Percentiles rank a stretch among this genome's conserved stretches.
Conservation (phyloP, 140 eudicot genomes). For the Oenanthe javanica region DNA sequence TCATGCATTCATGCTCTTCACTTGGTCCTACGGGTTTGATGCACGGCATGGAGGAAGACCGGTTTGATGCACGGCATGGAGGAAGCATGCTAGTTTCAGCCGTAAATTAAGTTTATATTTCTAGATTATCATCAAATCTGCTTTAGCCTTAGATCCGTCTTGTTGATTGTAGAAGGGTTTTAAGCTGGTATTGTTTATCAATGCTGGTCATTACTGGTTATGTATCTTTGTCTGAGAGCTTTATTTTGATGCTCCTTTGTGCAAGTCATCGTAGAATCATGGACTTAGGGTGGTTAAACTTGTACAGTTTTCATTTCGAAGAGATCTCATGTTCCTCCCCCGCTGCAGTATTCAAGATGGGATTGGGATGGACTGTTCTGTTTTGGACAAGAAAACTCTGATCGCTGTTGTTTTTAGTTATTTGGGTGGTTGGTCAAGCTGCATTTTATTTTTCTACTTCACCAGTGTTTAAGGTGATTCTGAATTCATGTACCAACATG, state of each 20-base stretch:
- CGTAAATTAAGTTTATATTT: neutral
- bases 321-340: constrained; percentile 26
- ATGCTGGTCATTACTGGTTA: neutral
- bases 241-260: constrained; percentile 48
- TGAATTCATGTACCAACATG: neutral
- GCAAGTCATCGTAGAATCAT: constrained; percentile 28
- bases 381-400: neutral
- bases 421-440: neutral
- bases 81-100: neutral
- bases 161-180: neutral
- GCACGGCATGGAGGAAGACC: neutral
- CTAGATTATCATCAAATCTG: neutral
- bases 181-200: constrained; percentile 3
- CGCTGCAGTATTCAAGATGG: constrained; percentile 27
- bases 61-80: neutral
- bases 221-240: constrained; percentile 22
- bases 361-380: constrained; percentile 18
- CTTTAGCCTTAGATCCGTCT: neutral
- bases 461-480: neutral
- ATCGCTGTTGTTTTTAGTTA: neutral
- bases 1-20: constrained; percentile 18
- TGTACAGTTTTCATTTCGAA: constrained; percentile 36
- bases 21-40: neutral
- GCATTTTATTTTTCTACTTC: neutral
- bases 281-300: constrained; percentile 33